Evolutionary conservation across 106 monocot genomes (phyloP), one percentile per base, ranked within the genome.

Genomic region (Allium cepa): DNA sequence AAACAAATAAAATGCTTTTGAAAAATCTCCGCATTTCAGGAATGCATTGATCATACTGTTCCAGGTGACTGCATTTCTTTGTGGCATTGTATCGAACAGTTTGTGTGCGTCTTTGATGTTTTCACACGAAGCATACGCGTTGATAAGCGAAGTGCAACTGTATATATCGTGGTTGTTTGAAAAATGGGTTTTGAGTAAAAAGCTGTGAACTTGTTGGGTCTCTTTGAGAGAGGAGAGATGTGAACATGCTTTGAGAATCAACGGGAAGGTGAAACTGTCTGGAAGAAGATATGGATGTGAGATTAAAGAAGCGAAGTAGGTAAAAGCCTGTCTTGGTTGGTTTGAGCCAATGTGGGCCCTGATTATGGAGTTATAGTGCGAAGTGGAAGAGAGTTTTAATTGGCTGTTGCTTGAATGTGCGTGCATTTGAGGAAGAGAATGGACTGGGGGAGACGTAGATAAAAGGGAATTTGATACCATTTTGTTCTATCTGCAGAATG

Each of bases 81-180:
- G 15, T 3, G 81, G 65, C 77, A 81, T 73, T 69, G 27, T 26
- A 9, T 78, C 70, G 62, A 82, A 78, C 78, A 82, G 22, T n/a
- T 53, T 57, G 9, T 57, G 74, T 8, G 82, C 77, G 7, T 65
- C 58, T 15, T 46, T 62, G 26, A 83, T 14, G 14, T 60, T 55
- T 53, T 75, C 62, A 45, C 78, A 79, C n/a, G 60, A 49, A 9
- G 72, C 71, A 57, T 83, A 83, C 27, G 61, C 48, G 36, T 59
- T 53, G 47, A 80, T 9, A 36, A 80, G 80, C 15, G 76, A 67
- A n/a, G 70, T 72, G 18, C 8, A 28, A 13, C 56, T 56, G 50
- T 49, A 68, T 14, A 66, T 50, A 53, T 72, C 72, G 47, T 12
- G 57, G 62, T 8, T 9, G 10, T 11, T 51, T 56, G 17, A 67